Percentiles rank a stretch among this genome's conserved stretches.
phyloP scores from a whole-genome alignment of 768 basidiomycete genomes.

The Mycena rosella region DNA sequence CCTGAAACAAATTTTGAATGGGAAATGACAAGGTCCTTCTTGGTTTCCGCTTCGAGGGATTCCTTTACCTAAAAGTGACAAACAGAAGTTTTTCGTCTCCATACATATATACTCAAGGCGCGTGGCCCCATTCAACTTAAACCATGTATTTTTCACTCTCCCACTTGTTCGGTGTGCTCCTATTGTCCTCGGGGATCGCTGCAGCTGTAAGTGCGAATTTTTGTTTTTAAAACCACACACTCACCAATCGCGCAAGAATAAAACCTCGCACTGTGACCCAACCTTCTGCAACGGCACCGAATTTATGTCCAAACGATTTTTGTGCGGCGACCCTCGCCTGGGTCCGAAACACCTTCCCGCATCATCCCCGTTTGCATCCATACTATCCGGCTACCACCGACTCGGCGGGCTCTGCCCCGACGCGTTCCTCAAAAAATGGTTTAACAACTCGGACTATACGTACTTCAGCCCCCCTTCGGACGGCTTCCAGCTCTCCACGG shows the following conservation, averaged over 20 bases:
- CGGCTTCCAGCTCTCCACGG: slow-evolving; percentile 33
- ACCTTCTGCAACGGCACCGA: slow-evolving; percentile 21
- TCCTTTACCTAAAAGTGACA: background rate
- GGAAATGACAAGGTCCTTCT: too few relatives aligned
- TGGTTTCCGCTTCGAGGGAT: too few relatives aligned
- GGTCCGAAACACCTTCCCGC: slow-evolving; percentile 14
- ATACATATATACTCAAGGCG: background rate
- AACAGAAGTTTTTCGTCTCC: background rate
- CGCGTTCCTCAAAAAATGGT: slow-evolving; percentile 28
- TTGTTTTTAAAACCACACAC: background rate
- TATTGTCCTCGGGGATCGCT: background rate
- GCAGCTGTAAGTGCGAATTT: background rate
- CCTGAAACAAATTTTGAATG: too few relatives aligned
- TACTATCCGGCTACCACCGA: slow-evolving; percentile 18
- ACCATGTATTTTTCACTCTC: slow-evolving; percentile 4
- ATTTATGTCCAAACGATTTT: slow-evolving; percentile 2
- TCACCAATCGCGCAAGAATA: background rate
- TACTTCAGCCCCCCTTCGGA: slow-evolving; percentile 5
- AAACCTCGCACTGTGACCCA: background rate
- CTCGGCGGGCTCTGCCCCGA: slow-evolving; percentile 22
- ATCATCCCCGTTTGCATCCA: background rate
- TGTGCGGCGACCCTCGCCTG: slow-evolving; percentile 25
- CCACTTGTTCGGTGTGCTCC: background rate
- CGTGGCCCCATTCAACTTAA: background rate
- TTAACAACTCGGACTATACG: background rate